A percentile compares a stretch with the other conserved stretches of the same genome.
phyloP scores from a whole-genome alignment of 805 yeast genomes.

The Osmozyma mogii region DNA sequence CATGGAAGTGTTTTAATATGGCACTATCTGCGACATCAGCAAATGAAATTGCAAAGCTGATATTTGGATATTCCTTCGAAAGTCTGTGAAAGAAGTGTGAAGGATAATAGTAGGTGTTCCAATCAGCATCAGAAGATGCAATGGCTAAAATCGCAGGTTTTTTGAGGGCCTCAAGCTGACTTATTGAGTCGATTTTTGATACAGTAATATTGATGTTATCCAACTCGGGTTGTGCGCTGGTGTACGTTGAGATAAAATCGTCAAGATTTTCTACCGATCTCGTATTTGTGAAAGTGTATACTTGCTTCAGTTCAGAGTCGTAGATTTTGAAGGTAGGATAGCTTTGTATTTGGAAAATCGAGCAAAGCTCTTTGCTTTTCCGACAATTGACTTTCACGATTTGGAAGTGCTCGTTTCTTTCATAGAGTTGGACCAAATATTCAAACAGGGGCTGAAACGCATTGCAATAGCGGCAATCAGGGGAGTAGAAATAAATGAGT shows the following conservation, averaged over 20 bases:
- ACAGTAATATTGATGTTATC: neutral
- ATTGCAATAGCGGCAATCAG: conserved; percentile 27
- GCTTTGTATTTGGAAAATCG: conserved; percentile 30
- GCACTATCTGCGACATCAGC: conserved; percentile 14
- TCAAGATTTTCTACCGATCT: conserved; percentile 8
- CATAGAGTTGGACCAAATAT: conserved; percentile 36
- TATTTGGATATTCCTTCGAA: conserved; percentile 9
- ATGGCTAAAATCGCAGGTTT: conserved; percentile 20
- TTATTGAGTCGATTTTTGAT: no score
- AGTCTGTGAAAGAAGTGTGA: conserved; percentile 26
- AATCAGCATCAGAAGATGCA: conserved; percentile 16
- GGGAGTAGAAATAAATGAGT: conserved; percentile 40
- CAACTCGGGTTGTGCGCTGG: conserved; percentile 2
- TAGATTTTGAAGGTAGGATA: conserved; percentile 47
- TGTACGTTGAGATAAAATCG: conserved; percentile 6
- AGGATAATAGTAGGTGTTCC: conserved; percentile 26
- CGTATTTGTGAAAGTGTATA: conserved; percentile 26
- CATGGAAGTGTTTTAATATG: conserved; percentile 16
- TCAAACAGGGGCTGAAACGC: conserved; percentile 25
- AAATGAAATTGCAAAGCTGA: conserved; percentile 20
- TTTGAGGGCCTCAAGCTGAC: conserved; percentile 2
- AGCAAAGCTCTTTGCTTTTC: conserved; percentile 23
- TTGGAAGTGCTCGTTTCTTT: conserved; percentile 22
- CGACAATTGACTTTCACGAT: conserved; percentile 23
- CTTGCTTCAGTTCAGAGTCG: conserved; percentile 31